A percentile compares a stretch with the other conserved stretches of the same genome.
Evolutionary conservation across 495 filamentous ascomycete species (phyloP).

Genomic region (Glonium stellatum): DNA sequence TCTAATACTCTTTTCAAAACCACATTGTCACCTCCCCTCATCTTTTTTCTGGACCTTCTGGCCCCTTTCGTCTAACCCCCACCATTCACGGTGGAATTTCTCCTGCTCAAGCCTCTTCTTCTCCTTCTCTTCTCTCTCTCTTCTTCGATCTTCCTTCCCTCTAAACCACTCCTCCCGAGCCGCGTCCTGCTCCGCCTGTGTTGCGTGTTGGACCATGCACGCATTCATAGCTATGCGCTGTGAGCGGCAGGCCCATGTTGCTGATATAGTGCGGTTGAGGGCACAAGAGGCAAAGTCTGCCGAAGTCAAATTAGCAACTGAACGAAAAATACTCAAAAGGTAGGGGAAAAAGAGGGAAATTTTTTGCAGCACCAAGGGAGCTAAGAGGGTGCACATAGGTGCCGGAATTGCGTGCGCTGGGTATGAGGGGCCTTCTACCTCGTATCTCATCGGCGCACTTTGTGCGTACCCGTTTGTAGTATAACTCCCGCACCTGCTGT

Average conservation of each 20-base stretch:
- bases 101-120: conserved; percentile 42
- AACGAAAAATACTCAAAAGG: background rate
- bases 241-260: conserved; percentile 73
- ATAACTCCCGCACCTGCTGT: conserved; percentile 80
- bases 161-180: conserved; percentile 94
- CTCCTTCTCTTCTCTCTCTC: conserved; percentile 55
- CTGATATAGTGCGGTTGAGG: conserved; percentile 71
- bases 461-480: conserved; percentile 74
- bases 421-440: conserved; percentile 44
- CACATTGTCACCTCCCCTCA: background rate
- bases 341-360: conserved; percentile 5
- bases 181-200: conserved; percentile 73
- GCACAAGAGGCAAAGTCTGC: conserved; percentile 88
- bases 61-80: conserved; percentile 46
- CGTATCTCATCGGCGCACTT: conserved; percentile 80
- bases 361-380: too few relatives aligned
- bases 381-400: background rate
- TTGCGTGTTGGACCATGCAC: conserved; percentile 84
- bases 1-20: background rate
- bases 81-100: conserved; percentile 44
- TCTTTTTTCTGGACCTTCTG: conserved; percentile 28
- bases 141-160: conserved; percentile 56
- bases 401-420: conserved; percentile 1
- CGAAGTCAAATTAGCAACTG: background rate
- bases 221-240: conserved; percentile 80